Percentiles rank a stretch among this genome's conserved stretches.
These are phyloP conservation scores for Curvularia sp. DNA, from an alignment of 2,329 filamentous ascomycete species.

Conservation along the genomic window DNA sequence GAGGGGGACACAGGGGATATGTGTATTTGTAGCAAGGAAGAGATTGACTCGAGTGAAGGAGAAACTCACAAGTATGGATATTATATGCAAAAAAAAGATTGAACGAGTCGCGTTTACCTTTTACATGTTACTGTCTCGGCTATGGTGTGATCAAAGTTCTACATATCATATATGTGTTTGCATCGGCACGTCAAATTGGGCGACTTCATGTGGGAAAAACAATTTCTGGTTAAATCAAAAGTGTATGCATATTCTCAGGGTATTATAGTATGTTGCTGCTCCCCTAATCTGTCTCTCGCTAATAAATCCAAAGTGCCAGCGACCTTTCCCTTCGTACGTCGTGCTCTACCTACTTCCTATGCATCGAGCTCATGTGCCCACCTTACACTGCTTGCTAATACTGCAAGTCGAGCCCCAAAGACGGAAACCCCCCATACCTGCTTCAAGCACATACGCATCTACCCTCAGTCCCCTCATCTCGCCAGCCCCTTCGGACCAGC, in stretches of 20 bases:
- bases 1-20: neutral
- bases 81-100: slow-evolving; percentile 1
- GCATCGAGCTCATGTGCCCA: neutral
- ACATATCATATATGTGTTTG: no score
- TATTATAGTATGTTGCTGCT: neutral
- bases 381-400: neutral
- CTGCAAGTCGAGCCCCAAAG: neutral
- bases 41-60: neutral
- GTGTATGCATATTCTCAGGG: neutral
- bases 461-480: slow-evolving; percentile 10
- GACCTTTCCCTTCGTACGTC: neutral
- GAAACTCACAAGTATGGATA: neutral
- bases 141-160: no score
- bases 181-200: no score
- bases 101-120: neutral
- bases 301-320: neutral
- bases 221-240: neutral
- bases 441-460: neutral
- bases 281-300: neutral
- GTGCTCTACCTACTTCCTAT: neutral
- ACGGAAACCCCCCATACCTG: neutral
- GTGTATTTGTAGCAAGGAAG: neutral
- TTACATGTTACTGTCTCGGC: neutral
- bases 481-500: slow-evolving; percentile 64
- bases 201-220: no score